Base-by-base conservation (phyloP, 1,284 basidiomycete genomes). In the Moesziomyces parantarcticus region DNA sequence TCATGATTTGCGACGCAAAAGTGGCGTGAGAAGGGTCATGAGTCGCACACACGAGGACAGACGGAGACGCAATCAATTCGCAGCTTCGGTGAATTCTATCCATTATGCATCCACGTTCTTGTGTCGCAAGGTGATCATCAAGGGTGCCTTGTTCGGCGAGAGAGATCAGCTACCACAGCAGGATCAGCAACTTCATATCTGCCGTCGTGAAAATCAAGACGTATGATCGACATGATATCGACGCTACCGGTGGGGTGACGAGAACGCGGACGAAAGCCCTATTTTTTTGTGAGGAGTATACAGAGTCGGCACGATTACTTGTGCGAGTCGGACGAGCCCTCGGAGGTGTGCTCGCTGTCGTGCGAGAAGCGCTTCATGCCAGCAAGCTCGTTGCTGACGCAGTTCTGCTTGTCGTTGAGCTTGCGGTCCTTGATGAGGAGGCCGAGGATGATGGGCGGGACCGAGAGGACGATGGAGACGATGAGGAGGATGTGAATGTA, bases 341-440 rank as follows among this genome's bases (percentile, higher is more conserved):
- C 44, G 13, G 56, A 60, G 32, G 44, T 40, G 29, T 56, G 32
- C 20, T 46, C 58, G 41, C 44, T 61, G 51, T 65, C 62, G 26
- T 42, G 22, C n/a, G 62, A 65, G 46, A 63, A n/a, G 10, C 63
- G 58, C 29, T 57, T 55, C 70, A 76, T 79, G 42, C 64, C 75
- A n/a, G 74, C 76, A 29, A 79, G 60, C 57, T 83, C 80, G 51
- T 77, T 68, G 60, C 73, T 77, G 53, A 83, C 76, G 49, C 78
- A 79, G 51, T 83, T 83, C 61, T 83, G 80, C 54, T 67, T 70
- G 54, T 78, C 60, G 48, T 66, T 61, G 34, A 83, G 72, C 58
- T 75, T 75, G 55, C 66, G 69, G 59, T 83, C 67, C 43, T 55
- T 78, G 47, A 83, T 26, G 23, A 82, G 47, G 14, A 76, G 39